Conservation (phyloP, 345 rosid genomes). For the Eucalyptus paniculata region DNA sequence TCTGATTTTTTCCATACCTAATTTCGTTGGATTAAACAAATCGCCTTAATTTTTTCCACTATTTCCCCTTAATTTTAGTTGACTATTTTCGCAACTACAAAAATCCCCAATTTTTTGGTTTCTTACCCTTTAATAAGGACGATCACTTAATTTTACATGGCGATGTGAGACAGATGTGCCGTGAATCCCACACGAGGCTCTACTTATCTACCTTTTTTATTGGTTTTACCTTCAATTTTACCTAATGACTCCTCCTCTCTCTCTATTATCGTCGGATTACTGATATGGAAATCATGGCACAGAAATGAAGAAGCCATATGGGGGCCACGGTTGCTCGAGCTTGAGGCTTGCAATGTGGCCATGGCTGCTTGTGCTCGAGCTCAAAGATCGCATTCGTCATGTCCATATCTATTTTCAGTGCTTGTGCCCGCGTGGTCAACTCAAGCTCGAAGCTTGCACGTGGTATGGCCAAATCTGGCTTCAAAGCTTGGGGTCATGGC, state of each 20-base stretch:
- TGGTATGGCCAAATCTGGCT: neutral
- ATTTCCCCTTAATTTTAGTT: neutral
- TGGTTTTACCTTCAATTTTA: neutral
- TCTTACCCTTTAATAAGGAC: too few species aligned
- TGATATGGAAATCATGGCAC: neutral
- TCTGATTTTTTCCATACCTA: neutral
- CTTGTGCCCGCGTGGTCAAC: neutral
- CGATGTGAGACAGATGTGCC: too few species aligned
- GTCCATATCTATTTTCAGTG: neutral
- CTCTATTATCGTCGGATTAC: neutral
- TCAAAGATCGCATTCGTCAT: neutral
- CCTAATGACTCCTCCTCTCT: neutral
- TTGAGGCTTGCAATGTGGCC: neutral
- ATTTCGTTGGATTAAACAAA: neutral
- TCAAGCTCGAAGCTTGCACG: neutral
- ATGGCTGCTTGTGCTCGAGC: neutral
- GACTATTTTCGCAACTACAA: neutral
- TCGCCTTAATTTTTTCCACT: neutral
- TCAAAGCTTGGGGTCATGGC: neutral
- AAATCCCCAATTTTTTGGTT: neutral
- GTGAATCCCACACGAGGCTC: neutral
- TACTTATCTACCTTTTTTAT: neutral
- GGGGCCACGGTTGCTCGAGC: neutral
- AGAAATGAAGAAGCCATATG: neutral
- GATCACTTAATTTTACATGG: too few species aligned